Evolutionary conservation across 108 stramenopile species (phyloP), one percentile per base, ranked within the genome.

Genomic region (Licmophora abbreviata): DNA sequence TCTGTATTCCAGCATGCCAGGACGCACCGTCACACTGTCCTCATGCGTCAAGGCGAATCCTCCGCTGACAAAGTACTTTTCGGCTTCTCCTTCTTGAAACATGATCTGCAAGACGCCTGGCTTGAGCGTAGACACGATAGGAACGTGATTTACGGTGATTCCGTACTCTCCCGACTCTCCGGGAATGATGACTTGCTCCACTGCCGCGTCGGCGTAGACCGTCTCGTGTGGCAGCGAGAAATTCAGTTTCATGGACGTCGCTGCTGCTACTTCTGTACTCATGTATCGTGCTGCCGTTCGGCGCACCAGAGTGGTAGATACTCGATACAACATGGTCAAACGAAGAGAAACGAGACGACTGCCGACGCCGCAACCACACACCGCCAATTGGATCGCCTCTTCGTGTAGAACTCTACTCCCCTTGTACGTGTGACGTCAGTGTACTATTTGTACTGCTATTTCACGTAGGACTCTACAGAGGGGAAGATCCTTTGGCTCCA

Each of bases 1-100:
- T 35, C 15, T 20, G 5, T 40, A 2, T 40, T 40, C 3, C 38
- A 40, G 18, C 15, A 40, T 5, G 5, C 5, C 38, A 2, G 18
- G 9, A 80, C 90, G 77, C 64, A 93, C 92, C 52, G 96, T 95
- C 18, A 81, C 76, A 5, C 90, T 92, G 48, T 87, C 77, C 38
- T 80, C 81, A 56, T 93, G 91, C 45, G 92, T 95, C 60, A 97
- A 64, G 18, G 96, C 84, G 55, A 93, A 97, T 42, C 96, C 97
- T 48, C 95, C 97, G 11, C 91, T 70, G 27, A 98, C 93, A 68
- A 98, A 98, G 61, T 88, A 98, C 66, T 96, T 96, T 73, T 98
- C 97, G 22, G 76, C 58, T 57, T 92, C 97, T 17, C 79, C 86
- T 61, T 75, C 77, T 35, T 85, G 83, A 64, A 89, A 89, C 46